phyloP scores from a whole-genome alignment of 768 basidiomycete species.

The Tulasnella sp. region DNA sequence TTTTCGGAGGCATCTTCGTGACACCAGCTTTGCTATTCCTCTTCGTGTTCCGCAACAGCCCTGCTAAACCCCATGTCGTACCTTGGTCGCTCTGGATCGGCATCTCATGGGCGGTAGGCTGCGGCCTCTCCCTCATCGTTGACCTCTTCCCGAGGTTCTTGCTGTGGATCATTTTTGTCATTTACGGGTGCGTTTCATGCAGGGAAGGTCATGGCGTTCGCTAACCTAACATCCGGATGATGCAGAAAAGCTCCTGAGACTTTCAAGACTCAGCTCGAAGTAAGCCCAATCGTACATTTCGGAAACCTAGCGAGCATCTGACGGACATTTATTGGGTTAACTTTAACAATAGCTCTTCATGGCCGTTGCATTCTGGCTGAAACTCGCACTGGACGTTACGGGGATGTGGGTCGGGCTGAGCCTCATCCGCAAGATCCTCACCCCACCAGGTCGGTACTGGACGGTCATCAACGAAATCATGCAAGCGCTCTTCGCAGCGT shows the following conservation, averaged over 20 bases:
- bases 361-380: constrained; percentile 61
- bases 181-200: constrained; percentile 40
- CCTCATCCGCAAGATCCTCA: constrained; percentile 42
- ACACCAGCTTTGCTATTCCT: constrained; percentile 60
- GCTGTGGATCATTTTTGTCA: constrained; percentile 39
- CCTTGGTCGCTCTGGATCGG: constrained; percentile 50
- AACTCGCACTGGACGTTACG: constrained; percentile 49
- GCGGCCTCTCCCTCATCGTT: constrained; percentile 50
- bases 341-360: constrained; percentile 41
- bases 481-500: constrained; percentile 43
- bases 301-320: background rate
- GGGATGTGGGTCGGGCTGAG: constrained; percentile 71
- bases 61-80: constrained; percentile 43
- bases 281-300: constrained; percentile 21
- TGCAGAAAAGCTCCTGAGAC: constrained; percentile 32
- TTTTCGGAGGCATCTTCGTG: constrained; percentile 54
- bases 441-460: constrained; percentile 60
- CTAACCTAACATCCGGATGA: background rate
- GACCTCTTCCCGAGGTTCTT: constrained; percentile 49
- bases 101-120: constrained; percentile 49
- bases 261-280: constrained; percentile 58
- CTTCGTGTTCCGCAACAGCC: constrained; percentile 41
- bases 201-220: background rate
- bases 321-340: background rate
- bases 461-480: constrained; percentile 53